phyloP scores from a whole-genome alignment of 2,329 filamentous ascomycete genomes.

The Albophoma yamanashiensis region DNA sequence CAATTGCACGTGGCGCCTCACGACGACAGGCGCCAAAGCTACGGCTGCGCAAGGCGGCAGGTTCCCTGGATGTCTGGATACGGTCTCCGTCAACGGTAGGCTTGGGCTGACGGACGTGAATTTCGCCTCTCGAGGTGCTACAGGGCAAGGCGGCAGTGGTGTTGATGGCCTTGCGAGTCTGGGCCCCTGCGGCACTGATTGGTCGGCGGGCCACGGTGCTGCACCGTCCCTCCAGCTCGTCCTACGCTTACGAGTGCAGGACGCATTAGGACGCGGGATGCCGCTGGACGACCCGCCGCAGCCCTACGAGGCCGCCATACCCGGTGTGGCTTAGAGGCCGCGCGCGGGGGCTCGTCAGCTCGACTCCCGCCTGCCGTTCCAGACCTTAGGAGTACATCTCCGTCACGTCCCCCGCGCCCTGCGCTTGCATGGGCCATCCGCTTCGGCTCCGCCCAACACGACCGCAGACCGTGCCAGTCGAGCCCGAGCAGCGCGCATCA shows the following conservation, averaged over 20 bases:
- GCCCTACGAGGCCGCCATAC: background rate
- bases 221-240: no score
- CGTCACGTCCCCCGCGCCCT: background rate
- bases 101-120: background rate
- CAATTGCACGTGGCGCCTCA: background rate
- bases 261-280: no score
- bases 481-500: background rate
- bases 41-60: background rate
- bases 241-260: no score
- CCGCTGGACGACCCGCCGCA: background rate
- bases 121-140: background rate
- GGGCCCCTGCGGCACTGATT: no score
- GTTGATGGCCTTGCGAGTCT: background rate
- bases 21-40: background rate
- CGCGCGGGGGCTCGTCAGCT: slow-evolving; percentile 3
- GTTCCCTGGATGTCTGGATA: background rate
- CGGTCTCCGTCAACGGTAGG: background rate
- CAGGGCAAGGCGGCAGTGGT: background rate
- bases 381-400: no score
- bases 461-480: background rate
- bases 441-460: background rate
- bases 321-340: background rate
- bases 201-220: no score
- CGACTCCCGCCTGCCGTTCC: slow-evolving; percentile 16
- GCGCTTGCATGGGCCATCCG: background rate